Evolutionary conservation across 257 asterid species (phyloP), one percentile per base, ranked within the genome.

Genomic region (Ligustrum vulgare): DNA sequence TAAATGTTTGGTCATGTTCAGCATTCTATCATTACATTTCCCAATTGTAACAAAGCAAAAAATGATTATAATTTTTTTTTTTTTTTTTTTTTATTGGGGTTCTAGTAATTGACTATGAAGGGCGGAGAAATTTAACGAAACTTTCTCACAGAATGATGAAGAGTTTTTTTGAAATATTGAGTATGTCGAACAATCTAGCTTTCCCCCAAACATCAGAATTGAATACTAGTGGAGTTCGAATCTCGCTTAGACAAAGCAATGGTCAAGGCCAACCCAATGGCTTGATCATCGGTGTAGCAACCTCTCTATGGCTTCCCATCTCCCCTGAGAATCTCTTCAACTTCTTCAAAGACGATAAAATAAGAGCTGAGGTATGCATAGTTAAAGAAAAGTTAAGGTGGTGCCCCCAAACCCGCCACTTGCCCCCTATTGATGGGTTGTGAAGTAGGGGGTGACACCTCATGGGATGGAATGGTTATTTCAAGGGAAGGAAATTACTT

Each of bases 141-240:
- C 88, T 91, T 8, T 91, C 90, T 6, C 89, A 91, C 22, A 84
- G 92, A 77, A 89, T 91, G 97, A 85, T 89, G 75, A 87, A 80
- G 77, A 84, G 28, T 12, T 93, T 91, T n/a, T 80, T 76, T 34
- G 37, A 34, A 34, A 34, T 34, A 3, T 80, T 86, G 0, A 88
- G 37, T 4, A 34, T 34, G 37, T 34, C 37, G 37, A 34, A 85
- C 11, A 82, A 72, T 72, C 58, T 77, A 0, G 86, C 90, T 20
- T 82, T 80, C 43, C 83, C 89, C 7, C 77, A 89, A 23, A 22
- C 78, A 5, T 71, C 84, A 0, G 83, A 84, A 12, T 58, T 72
- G 37, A 34, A 34, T 34, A 34, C 5, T 34, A 34, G 37, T 34
- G 37, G 37, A 34, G 37, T 90, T 25, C 84, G 86, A 18, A 71